phyloP scores from a whole-genome alignment of 2,329 filamentous ascomycete species.

The Ceratocystis cacaofunesta region DNA sequence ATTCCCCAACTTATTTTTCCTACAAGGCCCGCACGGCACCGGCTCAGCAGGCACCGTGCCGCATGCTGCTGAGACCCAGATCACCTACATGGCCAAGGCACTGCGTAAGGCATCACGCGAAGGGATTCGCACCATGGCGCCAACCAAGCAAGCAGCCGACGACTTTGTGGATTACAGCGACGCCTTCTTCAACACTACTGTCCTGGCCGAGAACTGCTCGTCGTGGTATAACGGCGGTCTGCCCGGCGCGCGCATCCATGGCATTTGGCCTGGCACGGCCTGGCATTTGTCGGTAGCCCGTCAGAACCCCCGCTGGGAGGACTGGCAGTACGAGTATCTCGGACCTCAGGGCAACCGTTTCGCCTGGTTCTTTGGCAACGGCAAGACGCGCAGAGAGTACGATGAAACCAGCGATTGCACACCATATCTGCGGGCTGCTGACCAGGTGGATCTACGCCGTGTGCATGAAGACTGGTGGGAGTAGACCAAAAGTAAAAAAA shows the following conservation, averaged over 20 bases:
- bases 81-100: conserved; percentile 50
- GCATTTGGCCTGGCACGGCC: conserved; percentile 55
- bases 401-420: conserved; percentile 45
- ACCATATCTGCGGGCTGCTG: conserved; percentile 41
- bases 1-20: conserved; percentile 53
- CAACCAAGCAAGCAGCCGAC: conserved; percentile 43
- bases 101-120: conserved; percentile 52
- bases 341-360: conserved; percentile 35
- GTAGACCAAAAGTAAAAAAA: background rate
- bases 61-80: conserved; percentile 49
- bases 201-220: conserved; percentile 47
- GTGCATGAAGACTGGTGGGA: conserved; percentile 55
- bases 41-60: conserved; percentile 52
- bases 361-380: conserved; percentile 52
- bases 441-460: conserved; percentile 43
- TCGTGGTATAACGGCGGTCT: conserved; percentile 58
- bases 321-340: conserved; percentile 37
- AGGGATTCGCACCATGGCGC: conserved; percentile 47
- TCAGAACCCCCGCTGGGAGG: conserved; percentile 40
- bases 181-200: conserved; percentile 39
- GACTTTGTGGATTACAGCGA: conserved; percentile 48
- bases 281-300: conserved; percentile 45
- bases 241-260: conserved; percentile 49
- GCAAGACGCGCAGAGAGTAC: conserved; percentile 45
- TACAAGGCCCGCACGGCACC: conserved; percentile 45